Conservation (phyloP, 371 early-diverging fungal species). For the Vairimorpha ceranae region DNA sequence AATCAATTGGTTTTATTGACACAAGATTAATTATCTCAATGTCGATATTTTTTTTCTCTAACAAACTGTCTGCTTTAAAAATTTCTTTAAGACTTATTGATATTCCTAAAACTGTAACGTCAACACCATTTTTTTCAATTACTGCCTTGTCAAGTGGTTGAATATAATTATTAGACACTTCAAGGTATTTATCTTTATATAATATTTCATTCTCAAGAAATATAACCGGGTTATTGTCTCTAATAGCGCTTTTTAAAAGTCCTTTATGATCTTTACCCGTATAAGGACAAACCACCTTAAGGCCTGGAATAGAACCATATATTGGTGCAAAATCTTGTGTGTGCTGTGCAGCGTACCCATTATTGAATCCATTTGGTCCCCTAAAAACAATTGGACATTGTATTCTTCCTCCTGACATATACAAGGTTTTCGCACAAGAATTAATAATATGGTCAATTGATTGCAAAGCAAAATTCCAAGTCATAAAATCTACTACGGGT, state of each 20-base stretch:
- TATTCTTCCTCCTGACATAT: conserved; percentile 85
- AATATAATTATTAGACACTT: conserved; percentile 9
- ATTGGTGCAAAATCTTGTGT: conserved; percentile 94
- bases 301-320: conserved; percentile 90
- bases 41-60: conserved; percentile 72
- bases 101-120: conserved; percentile 86
- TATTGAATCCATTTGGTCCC: conserved; percentile 95
- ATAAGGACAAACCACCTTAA: conserved; percentile 96
- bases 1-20: conserved; percentile 89
- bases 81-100: conserved; percentile 78
- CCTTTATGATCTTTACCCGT: conserved; percentile 93
- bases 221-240: conserved; percentile 94
- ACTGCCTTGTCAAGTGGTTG: conserved; percentile 50
- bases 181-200: conserved; percentile 80
- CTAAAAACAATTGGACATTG: conserved; percentile 94
- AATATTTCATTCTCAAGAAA: conserved; percentile 94
- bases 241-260: conserved; percentile 85
- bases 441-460: conserved; percentile 98
- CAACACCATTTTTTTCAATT: conserved; percentile 65
- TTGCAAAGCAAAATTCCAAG: conserved; percentile 98
- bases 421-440: conserved; percentile 91
- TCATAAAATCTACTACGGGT: conserved; percentile 99
- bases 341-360: conserved; percentile 97
- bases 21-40: conserved; percentile 90
- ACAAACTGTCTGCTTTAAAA: conserved; percentile 78